Conservation (phyloP, 2,329 filamentous ascomycete species). For the Trichoderma sp. region DNA sequence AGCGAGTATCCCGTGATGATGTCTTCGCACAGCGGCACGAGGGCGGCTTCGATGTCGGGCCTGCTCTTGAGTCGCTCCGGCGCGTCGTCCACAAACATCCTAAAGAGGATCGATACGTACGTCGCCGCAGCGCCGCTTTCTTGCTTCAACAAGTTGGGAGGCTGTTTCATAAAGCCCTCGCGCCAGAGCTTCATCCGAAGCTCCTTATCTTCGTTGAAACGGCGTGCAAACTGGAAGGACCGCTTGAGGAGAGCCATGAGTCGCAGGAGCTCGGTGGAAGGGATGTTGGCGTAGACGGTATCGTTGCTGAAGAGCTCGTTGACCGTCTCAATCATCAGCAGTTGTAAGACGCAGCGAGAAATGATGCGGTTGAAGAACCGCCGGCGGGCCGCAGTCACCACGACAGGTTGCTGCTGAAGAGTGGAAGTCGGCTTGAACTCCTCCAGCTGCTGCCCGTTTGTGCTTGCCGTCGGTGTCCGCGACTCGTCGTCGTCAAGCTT, state of each 20-base stretch:
- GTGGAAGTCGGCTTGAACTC: constrained; percentile 80
- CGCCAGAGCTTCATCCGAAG: constrained; percentile 91
- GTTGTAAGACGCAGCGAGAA: constrained; percentile 93
- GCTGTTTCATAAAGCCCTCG: constrained; percentile 99
- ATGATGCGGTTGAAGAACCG: constrained; percentile 99
- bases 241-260: constrained; percentile 95
- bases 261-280: constrained; percentile 82
- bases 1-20: constrained; percentile 83
- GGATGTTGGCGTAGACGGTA: constrained; percentile 89
- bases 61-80: constrained; percentile 79
- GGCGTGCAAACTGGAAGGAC: constrained; percentile 92
- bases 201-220: constrained; percentile 97
- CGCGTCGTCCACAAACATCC: constrained; percentile 93
- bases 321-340: constrained; percentile 99
- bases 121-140: constrained; percentile 91
- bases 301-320: constrained; percentile 99
- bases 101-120: constrained; percentile 92
- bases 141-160: constrained; percentile 95
- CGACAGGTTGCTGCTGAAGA: constrained; percentile 83
- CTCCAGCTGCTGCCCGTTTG: constrained; percentile 61
- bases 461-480: constrained; percentile 38
- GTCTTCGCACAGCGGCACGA: constrained; percentile 93
- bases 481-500: constrained; percentile 42
- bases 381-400: constrained; percentile 88
- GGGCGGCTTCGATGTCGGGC: constrained; percentile 81